Percentiles rank a stretch among this genome's conserved stretches.
Conservation (phyloP, 192 early-diverging fungal species). For the Dissophora ornata region DNA sequence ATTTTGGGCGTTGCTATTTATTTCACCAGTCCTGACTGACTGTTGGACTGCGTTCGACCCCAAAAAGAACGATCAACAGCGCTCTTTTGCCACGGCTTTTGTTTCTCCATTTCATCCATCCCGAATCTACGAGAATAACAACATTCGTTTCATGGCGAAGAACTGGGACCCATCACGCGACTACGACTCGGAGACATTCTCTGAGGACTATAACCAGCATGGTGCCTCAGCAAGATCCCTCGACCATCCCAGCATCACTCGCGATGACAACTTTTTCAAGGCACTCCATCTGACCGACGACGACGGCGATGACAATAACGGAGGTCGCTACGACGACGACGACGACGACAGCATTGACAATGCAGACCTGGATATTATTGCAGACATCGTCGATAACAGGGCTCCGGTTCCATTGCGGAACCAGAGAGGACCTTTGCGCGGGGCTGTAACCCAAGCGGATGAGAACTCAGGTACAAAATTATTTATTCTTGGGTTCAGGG, state of each 20-base stretch:
- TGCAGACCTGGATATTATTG: conserved; percentile 35
- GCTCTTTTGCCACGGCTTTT: too few relatives aligned
- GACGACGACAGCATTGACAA: conserved; percentile 35
- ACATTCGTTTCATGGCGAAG: conserved; percentile 27
- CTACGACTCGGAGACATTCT: conserved; percentile 42
- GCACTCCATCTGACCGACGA: neutral
- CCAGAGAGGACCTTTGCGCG: neutral
- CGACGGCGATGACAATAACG: neutral
- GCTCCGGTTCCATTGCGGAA: neutral
- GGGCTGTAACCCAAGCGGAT: conserved; percentile 3
- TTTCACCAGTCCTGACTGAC: too few relatives aligned
- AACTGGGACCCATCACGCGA: conserved; percentile 45
- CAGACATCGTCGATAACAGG: conserved; percentile 37
- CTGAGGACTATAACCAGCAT: conserved; percentile 51
- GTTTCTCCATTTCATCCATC: too few relatives aligned
- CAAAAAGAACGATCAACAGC: too few relatives aligned
- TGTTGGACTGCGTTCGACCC: too few relatives aligned
- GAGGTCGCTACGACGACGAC: neutral
- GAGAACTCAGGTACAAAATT: conserved; percentile 20
- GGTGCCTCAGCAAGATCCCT: conserved; percentile 40
- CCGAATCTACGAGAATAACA: too few relatives aligned
- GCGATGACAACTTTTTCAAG: conserved; percentile 23
- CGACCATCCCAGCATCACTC: conserved; percentile 40
- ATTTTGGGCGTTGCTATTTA: too few relatives aligned
- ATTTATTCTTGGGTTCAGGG: too few relatives aligned